A percentile compares a stretch with the other conserved stretches of the same genome.
phyloP scores from a whole-genome alignment of 2,329 filamentous ascomycete genomes.

The Monosporascus sp. region DNA sequence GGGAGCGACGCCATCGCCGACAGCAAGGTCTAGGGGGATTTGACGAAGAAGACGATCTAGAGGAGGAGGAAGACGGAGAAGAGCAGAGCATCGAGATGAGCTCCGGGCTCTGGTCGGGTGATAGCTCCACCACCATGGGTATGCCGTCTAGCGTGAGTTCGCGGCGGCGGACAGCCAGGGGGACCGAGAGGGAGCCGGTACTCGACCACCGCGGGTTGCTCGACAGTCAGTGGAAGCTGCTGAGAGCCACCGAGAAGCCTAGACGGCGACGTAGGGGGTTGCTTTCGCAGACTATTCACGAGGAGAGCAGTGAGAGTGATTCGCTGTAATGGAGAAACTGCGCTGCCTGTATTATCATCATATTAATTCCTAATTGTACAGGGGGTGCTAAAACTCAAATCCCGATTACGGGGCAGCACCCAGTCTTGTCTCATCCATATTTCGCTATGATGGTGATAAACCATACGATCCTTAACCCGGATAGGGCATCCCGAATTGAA shows the following conservation, averaged over 20 bases:
- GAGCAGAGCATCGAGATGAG: not conserved
- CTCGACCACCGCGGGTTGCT: constrained; percentile 12
- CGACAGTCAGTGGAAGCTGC: constrained; percentile 20
- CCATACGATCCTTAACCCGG: not conserved
- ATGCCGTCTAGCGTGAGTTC: not conserved
- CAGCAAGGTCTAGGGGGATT: not conserved
- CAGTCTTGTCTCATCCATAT: not conserved
- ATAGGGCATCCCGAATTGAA: not conserved
- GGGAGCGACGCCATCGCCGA: not conserved
- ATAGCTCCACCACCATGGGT: constrained; percentile 5
- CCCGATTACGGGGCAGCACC: not conserved
- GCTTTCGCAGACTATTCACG: constrained; percentile 62
- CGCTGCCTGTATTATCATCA: not conserved
- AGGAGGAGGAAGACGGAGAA: constrained; percentile 2
- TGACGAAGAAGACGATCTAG: constrained; percentile 6
- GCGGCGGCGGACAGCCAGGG: not conserved
- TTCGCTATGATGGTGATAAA: not conserved
- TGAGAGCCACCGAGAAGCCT: constrained; percentile 24
- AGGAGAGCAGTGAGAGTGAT: constrained; percentile 61
- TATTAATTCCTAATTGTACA: not conserved
- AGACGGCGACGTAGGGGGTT: constrained; percentile 43
- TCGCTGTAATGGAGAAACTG: constrained; percentile 9
- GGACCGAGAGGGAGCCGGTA: not conserved
- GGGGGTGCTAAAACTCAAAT: not conserved
- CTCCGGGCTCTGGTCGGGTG: constrained; percentile 5